Base-by-base conservation (phyloP, 2,329 filamentous ascomycete species). In the Xylaria sp. region DNA sequence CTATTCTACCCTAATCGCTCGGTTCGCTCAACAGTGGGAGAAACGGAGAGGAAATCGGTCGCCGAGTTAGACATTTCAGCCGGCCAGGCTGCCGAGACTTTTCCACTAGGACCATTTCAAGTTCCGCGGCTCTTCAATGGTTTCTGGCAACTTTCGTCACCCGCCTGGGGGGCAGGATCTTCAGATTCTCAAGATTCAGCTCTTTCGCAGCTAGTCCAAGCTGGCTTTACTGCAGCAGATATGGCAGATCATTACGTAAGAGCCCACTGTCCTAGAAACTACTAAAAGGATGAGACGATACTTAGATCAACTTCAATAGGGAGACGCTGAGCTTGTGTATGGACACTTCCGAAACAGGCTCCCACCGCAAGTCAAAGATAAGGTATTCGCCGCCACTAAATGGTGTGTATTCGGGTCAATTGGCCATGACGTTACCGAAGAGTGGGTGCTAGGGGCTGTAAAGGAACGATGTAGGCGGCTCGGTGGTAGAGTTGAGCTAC, bases 241-340 rank as follows among this genome's bases (percentile, higher is more conserved):
- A 80, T 81, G 78, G 79, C 79, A 3, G 78, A 80, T 64, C 79
- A 80, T 52, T 80, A 81, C 59, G 77, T 78, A 65, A 63, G 76
- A 46, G n/a, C 23, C 18, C 18, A 7, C n/a, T 13, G 30, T 32
- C 23, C 25, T 4, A 10, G 4, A 34, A 7, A 20, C 5, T 8
- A 18, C 13, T 5, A 3, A 36, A 20, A 23, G 28, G 8, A 23
- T 30, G 43, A 32, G 4, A 10, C 18, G 39, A 18, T 36, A 30
- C 63, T 63, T 50, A 67, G 60, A 41, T 18, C 18, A 10, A 30
- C 23, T 55, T 3, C 12, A 25, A 15, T 46, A 78, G 76, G 74
- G 78, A 7, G 78, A 80, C 34, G 78, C 78, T 5, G 79, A 80
- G 62, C 72, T 80, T 7, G 71, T 80, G 30, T 78, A 75, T 48